Conservation (phyloP, 306 rosid species). For the Luffa acutangula region DNA sequence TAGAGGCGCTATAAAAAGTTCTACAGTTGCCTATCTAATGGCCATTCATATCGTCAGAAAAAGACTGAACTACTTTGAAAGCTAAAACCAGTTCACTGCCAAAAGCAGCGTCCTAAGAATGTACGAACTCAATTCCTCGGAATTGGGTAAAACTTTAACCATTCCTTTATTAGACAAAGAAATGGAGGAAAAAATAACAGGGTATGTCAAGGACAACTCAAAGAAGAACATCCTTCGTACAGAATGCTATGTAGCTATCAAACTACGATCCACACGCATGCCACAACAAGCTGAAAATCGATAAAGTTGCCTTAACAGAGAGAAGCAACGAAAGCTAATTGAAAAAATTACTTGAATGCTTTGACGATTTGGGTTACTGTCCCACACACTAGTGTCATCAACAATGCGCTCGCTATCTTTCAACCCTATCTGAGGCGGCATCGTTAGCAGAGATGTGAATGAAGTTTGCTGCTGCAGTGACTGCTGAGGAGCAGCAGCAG, state of each 20-base stretch:
- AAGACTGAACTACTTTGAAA: not conserved
- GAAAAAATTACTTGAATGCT: constrained; percentile 22
- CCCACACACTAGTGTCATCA: constrained; percentile 22
- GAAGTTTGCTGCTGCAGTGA: constrained; percentile 20
- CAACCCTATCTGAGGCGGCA: constrained; percentile 18
- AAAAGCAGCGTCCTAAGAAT: not conserved
- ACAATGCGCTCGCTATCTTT: constrained; percentile 13
- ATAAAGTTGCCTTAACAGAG: not conserved
- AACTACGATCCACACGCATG: not conserved
- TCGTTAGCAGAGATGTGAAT: constrained; percentile 28
- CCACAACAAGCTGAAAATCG: not conserved
- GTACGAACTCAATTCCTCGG: not conserved
- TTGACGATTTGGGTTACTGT: constrained; percentile 15
- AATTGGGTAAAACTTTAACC: not conserved
- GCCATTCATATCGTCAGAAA: not conserved
- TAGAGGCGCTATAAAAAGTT: not conserved
- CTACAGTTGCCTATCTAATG: not conserved
- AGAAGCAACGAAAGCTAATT: not conserved
- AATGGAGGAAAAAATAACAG: not conserved
- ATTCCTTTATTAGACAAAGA: not conserved
- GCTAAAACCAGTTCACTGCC: not conserved
- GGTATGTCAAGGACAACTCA: not conserved
- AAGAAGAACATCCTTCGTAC: not conserved
- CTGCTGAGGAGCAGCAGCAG: constrained; percentile 15
- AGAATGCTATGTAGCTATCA: not conserved